Base-by-base conservation (phyloP, 805 yeast genomes). In the Yueomyces sinensis region DNA sequence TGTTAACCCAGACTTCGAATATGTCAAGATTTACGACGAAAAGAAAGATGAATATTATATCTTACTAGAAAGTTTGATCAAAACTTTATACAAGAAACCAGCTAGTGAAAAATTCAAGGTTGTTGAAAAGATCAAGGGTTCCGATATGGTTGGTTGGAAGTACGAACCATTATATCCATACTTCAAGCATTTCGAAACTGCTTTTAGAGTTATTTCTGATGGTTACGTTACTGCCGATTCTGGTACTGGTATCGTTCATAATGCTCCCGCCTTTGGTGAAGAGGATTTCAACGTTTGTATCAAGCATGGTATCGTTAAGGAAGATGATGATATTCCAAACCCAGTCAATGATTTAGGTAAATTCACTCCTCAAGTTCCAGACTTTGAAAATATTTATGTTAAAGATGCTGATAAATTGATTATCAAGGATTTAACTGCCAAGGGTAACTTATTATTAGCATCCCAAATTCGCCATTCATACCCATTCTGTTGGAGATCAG, bases 401-500 rank as follows among this genome's bases (percentile, higher is more conserved):
- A 91, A 91, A 66, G 95, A 84, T 52, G 96, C 97, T 32, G 98
- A 91, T 62, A 76, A 84, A 49, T 70, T 73, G 51, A 89, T 91
- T 56, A 84, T 91, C 60, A 87, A 84, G 62, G 63, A 72, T 43
- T 68, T 91, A 56, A 82, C 91, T 39, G 82, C 74, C 35, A 59
- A 66, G 28, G 97, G 94, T 34, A 72, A 78, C 45, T 46, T 91
- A 27, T 66, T 91, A 44, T 71, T 75, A 30, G 79, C 76, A 38
- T 66, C 83, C 30, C 97, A 91, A 68, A 70, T 87, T 46, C 76
- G 77, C 64, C 99, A 91, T 70, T 80, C 94, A 60, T 91, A 91
- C 62, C 98, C 99, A 51, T 91, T 91, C 80, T 91, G 99, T 68
- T 91, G 99, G 99, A 81, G 99, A 73, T 89, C 97, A 3, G 98